Conservation (phyloP, 306 rosid genomes). For the Arachis hypogaea region DNA sequence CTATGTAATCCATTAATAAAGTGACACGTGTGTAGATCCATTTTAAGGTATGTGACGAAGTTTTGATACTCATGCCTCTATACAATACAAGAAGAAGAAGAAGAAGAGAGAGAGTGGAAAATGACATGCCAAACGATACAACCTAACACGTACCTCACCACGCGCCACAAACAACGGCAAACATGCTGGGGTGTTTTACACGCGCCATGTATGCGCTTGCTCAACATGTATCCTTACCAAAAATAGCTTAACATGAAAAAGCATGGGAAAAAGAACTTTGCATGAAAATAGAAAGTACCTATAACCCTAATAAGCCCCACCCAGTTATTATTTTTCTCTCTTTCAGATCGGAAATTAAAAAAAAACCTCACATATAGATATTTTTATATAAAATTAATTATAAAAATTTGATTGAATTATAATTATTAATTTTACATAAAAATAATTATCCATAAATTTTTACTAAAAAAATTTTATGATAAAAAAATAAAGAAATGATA, state of each 20-base stretch:
- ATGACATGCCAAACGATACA: slow-evolving; percentile 18
- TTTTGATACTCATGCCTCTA: slow-evolving; percentile 41
- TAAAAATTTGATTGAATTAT: too few relatives aligned
- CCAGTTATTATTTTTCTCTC: neutral
- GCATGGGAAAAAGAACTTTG: slow-evolving; percentile 48
- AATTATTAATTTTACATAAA: too few relatives aligned
- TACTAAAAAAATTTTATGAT: too few relatives aligned
- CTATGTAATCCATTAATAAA: slow-evolving; percentile 21
- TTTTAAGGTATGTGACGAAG: slow-evolving; percentile 64
- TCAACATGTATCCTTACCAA: neutral
- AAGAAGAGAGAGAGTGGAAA: slow-evolving; percentile 35
- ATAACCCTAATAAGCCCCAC: slow-evolving; percentile 58
- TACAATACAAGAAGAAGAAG: neutral
- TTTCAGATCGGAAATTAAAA: too few relatives aligned
- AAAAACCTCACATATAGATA: too few relatives aligned
- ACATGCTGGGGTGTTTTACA: neutral
- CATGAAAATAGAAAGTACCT: slow-evolving; percentile 59
- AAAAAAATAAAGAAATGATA: too few relatives aligned
- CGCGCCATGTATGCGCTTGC: slow-evolving; percentile 2
- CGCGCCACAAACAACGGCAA: slow-evolving; percentile 20
- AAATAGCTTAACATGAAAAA: slow-evolving; percentile 34
- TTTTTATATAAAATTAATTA: too few relatives aligned
- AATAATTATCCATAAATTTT: too few relatives aligned
- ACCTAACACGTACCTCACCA: slow-evolving; percentile 37
- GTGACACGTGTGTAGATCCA: slow-evolving; percentile 50